These are phyloP conservation scores for Peronospora belbahrii DNA, from an alignment of 352 stramenopile genomes.

Conservation along the genomic window DNA sequence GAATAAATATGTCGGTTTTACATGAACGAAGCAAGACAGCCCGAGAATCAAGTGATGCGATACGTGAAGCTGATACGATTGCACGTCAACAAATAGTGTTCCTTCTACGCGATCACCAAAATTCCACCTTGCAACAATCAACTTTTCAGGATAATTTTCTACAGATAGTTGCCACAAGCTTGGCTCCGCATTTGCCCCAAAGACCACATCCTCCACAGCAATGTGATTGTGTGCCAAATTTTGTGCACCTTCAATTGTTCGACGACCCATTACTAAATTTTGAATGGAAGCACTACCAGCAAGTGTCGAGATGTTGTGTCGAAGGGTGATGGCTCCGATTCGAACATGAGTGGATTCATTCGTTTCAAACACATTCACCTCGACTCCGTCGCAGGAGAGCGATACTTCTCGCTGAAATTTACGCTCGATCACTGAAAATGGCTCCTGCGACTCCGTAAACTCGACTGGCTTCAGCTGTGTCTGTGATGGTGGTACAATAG, in stretches of 20 bases:
- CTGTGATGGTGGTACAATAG: not conserved
- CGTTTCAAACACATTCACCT: conserved; percentile 29
- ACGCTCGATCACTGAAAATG: not conserved
- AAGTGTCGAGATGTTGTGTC: conserved; percentile 17
- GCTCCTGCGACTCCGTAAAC: not conserved
- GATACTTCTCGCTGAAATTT: conserved; percentile 19
- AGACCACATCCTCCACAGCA: conserved; percentile 50
- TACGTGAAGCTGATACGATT: conserved; percentile 60
- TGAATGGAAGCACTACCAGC: conserved; percentile 45
- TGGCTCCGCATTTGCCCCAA: conserved; percentile 59
- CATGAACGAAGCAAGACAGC: conserved; percentile 22
- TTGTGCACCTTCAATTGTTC: conserved; percentile 1
- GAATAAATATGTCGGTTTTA: conserved; percentile 9
- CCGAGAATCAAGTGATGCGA: conserved; percentile 43
- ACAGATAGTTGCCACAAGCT: conserved; percentile 59
- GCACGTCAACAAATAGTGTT: conserved; percentile 60
- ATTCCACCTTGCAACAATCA: conserved; percentile 54
- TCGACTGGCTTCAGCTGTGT: conserved; percentile 4
- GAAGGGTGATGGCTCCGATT: conserved; percentile 35
- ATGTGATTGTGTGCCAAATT: not conserved
- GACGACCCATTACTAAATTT: conserved; percentile 51
- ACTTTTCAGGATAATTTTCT: conserved; percentile 64
- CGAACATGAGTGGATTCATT: conserved; percentile 48
- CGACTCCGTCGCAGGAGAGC: conserved; percentile 48
- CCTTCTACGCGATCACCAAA: conserved; percentile 24